These are phyloP conservation scores for Diophrys appendiculata DNA, from an alignment of 73 alveolate species.

Conservation along the genomic window DNA sequence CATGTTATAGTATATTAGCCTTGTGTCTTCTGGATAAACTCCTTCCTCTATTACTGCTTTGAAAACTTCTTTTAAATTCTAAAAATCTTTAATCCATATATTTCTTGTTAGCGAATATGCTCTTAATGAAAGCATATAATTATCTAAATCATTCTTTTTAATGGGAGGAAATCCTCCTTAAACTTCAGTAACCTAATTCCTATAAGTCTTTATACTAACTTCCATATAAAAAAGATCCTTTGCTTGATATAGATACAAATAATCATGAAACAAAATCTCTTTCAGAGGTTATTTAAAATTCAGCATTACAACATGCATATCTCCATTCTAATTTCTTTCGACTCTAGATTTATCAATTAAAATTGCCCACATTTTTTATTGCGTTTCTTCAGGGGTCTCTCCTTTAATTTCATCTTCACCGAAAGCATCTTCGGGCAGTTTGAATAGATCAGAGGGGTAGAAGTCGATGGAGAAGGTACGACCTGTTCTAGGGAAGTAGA, in stretches of 20 bases:
- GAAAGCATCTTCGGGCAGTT: slow-evolving; percentile 41
- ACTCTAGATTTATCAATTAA: slow-evolving; percentile 28
- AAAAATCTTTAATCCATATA: slow-evolving; percentile 62
- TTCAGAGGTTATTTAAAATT: slow-evolving; percentile 41
- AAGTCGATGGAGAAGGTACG: slow-evolving; percentile 53
- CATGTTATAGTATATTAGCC: slow-evolving; percentile 53
- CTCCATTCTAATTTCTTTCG: slow-evolving; percentile 32
- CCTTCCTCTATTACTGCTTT: slow-evolving; percentile 26
- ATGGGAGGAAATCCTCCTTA: slow-evolving; percentile 23
- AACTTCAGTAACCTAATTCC: slow-evolving; percentile 36
- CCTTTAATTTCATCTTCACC: slow-evolving; percentile 3
- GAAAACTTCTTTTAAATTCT: slow-evolving; percentile 33
- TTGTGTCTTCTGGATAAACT: slow-evolving; percentile 10
- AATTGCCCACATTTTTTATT: slow-evolving; percentile 34
- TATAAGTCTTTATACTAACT: slow-evolving; percentile 18
- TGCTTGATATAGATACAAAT: slow-evolving; percentile 48
- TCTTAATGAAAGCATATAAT: slow-evolving; percentile 26
- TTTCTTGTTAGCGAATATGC: slow-evolving; percentile 59
- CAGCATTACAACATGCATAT: slow-evolving; percentile 22
- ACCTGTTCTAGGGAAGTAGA: slow-evolving; percentile 36
- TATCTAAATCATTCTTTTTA: slow-evolving; percentile 11
- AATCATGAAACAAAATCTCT: slow-evolving; percentile 45
- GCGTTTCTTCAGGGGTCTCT: slow-evolving; percentile 27
- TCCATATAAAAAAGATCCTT: slow-evolving; percentile 62
- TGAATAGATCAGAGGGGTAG: slow-evolving; percentile 53